Evolutionary conservation across 805 yeast species (phyloP).

Genomic region (Millerozyma miso): DNA sequence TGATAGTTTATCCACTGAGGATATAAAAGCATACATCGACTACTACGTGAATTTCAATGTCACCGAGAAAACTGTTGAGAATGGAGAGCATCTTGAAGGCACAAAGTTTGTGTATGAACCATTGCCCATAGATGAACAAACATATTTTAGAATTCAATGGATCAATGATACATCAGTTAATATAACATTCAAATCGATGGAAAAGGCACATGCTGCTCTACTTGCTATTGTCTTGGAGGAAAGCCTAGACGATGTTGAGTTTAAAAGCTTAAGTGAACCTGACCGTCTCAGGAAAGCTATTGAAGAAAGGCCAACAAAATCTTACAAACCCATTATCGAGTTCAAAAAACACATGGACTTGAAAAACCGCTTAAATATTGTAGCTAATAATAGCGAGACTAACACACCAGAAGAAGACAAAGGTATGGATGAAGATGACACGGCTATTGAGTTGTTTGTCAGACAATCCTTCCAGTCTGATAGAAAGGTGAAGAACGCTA

Average conservation of each 20-base stretch:
- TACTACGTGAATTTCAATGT: constrained; percentile 34
- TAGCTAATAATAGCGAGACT: constrained; percentile 10
- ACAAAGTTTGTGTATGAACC: constrained; percentile 15
- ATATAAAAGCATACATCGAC: constrained; percentile 54
- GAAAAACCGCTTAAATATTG: constrained; percentile 25
- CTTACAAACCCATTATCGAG: constrained; percentile 33
- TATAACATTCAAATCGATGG: constrained; percentile 47
- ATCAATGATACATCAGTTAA: constrained; percentile 59
- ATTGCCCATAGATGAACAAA: constrained; percentile 21
- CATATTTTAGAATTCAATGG: constrained; percentile 56
- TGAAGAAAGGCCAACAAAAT: constrained; percentile 38
- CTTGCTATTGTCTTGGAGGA: neutral
- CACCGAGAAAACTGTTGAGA: constrained; percentile 11
- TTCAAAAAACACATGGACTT: constrained; percentile 28
- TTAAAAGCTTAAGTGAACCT: constrained; percentile 16
- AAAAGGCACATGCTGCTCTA: constrained; percentile 34
- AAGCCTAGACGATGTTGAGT: constrained; percentile 2
- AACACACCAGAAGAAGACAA: constrained; percentile 8
- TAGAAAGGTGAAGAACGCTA: constrained; percentile 53
- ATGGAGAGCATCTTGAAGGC: constrained; percentile 12
- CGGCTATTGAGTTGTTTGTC: constrained; percentile 32
- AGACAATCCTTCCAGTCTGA: constrained; percentile 54
- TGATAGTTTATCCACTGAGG: constrained; percentile 57
- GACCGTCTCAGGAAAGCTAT: constrained; percentile 21
- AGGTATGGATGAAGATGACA: constrained; percentile 38